phyloP scores from a whole-genome alignment of 140 eudicot genomes.

The Cichorium intybus region DNA sequence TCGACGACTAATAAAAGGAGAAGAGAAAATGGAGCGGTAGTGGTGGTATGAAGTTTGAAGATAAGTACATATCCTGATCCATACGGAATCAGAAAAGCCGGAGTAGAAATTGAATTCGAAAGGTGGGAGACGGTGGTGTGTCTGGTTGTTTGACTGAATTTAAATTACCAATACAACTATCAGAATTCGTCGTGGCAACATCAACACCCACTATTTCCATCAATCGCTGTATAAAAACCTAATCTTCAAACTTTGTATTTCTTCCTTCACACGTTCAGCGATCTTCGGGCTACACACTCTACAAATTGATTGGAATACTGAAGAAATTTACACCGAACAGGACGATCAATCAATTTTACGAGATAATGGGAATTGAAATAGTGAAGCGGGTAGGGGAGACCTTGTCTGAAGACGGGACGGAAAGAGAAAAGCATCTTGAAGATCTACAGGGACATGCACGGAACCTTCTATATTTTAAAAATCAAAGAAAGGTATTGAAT shows the following conservation, averaged over 20 bases:
- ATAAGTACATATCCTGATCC: too few species aligned
- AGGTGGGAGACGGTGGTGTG: too few species aligned
- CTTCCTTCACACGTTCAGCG: conserved; percentile 12
- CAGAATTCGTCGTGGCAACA: conserved; percentile 19
- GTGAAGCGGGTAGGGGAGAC: background rate
- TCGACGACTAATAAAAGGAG: too few species aligned
- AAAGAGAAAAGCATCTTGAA: conserved; percentile 11
- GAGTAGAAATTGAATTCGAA: too few species aligned
- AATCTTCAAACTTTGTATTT: conserved; percentile 2
- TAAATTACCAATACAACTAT: conserved; percentile 10
- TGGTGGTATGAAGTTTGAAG: too few species aligned
- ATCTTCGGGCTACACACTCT: conserved; percentile 2
- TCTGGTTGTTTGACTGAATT: too few species aligned
- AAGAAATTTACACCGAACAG: background rate
- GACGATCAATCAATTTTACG: background rate
- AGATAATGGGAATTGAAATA: background rate
- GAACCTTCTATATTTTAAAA: too few species aligned
- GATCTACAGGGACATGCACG: conserved; percentile 23
- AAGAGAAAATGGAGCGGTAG: too few species aligned
- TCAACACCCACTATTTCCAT: conserved; percentile 33
- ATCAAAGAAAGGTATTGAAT: too few species aligned
- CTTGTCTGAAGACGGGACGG: conserved; percentile 20
- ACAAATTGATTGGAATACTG: conserved; percentile 2
- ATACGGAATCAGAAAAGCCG: too few species aligned
- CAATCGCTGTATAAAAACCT: conserved; percentile 6